These are phyloP conservation scores for Mortierella antarctica DNA, from an alignment of 192 early-diverging fungal genomes.

Conservation along the genomic window DNA sequence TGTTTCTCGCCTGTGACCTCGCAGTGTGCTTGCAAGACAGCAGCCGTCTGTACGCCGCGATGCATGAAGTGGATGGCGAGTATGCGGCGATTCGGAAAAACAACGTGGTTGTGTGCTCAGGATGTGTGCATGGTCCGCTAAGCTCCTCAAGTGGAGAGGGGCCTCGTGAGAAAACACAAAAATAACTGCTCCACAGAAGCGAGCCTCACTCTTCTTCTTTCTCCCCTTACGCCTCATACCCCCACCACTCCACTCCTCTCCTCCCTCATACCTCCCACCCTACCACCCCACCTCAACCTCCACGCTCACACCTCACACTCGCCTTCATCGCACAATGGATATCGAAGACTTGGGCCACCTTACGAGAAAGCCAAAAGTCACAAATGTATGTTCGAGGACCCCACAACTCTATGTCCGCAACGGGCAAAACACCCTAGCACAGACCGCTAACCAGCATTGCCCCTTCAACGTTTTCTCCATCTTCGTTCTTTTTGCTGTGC, in stretches of 20 bases:
- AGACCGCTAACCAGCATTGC: not conserved
- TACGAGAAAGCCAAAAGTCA: constrained; percentile 37
- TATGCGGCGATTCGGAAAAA: too few species aligned
- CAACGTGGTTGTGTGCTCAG: too few species aligned
- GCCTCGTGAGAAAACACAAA: constrained; percentile 11
- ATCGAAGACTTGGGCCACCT: constrained; percentile 48
- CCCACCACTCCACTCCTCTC: not conserved
- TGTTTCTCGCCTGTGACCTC: too few species aligned
- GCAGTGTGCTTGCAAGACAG: too few species aligned
- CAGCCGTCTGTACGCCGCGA: too few species aligned
- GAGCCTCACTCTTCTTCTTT: constrained; percentile 1
- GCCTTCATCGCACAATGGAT: constrained; percentile 17
- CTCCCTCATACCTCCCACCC: not conserved
- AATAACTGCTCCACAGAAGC: not conserved
- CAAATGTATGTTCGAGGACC: constrained; percentile 18
- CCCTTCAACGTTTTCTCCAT: not conserved
- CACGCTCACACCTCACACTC: not conserved
- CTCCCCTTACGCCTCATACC: not conserved
- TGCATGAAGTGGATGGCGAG: too few species aligned
- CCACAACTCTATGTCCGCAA: not conserved
- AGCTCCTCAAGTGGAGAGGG: too few species aligned
- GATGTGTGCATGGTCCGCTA: too few species aligned
- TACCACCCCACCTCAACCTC: not conserved
- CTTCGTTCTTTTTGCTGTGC: not conserved
- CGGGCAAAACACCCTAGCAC: not conserved